Percentiles rank a stretch among this genome's conserved stretches.
These are phyloP conservation scores for Solanum ossicruentum DNA, from an alignment of 257 asterid species.

Conservation along the genomic window DNA sequence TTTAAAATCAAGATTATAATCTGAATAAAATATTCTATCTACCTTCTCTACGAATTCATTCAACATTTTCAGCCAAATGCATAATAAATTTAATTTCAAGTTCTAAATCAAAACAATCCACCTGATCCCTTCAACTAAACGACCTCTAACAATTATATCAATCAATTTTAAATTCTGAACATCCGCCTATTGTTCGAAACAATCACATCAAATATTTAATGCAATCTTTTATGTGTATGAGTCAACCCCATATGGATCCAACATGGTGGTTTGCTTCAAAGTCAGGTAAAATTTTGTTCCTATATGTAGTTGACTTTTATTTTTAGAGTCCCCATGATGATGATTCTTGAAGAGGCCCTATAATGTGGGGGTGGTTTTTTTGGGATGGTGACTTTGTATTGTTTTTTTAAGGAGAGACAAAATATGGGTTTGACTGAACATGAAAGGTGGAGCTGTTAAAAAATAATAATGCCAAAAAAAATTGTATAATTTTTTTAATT, in stretches of 20 bases:
- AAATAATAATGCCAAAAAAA: neutral
- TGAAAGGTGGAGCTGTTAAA: slow-evolving; percentile 8
- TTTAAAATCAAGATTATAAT: too few relatives aligned
- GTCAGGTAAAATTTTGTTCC: slow-evolving; percentile 9
- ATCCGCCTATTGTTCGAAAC: too few relatives aligned
- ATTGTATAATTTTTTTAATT: neutral
- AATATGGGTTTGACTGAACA: slow-evolving; percentile 11
- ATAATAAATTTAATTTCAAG: too few relatives aligned
- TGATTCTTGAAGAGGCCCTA: neutral
- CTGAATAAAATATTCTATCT: too few relatives aligned
- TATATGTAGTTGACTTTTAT: slow-evolving; percentile 40
- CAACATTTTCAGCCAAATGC: too few relatives aligned
- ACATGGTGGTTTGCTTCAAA: slow-evolving; percentile 14
- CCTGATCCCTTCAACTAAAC: too few relatives aligned
- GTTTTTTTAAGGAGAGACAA: slow-evolving; percentile 13
- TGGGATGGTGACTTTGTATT: neutral
- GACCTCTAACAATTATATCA: neutral
- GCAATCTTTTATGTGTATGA: neutral
- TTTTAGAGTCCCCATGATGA: slow-evolving; percentile 16
- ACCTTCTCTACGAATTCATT: too few relatives aligned
- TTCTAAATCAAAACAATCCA: too few relatives aligned
- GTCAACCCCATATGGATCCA: neutral
- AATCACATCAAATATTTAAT: neutral
- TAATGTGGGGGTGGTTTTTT: slow-evolving; percentile 1
- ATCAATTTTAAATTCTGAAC: neutral